Conservation (phyloP, 2,329 filamentous ascomycete species). For the Fusarium xylarioides region DNA sequence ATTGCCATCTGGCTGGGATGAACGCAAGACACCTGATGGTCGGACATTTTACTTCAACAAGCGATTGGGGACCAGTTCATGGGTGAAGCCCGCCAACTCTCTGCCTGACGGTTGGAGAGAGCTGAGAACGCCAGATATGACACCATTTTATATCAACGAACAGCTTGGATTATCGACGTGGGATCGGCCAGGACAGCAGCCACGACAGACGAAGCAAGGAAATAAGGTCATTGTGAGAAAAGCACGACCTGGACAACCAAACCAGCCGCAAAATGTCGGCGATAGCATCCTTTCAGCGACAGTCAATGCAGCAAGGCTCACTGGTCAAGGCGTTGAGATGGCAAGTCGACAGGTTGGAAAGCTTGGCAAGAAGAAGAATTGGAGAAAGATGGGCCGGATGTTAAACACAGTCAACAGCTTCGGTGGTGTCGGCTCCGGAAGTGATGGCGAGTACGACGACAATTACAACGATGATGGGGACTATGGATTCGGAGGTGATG, state of each 20-base stretch:
- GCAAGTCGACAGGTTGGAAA: slow-evolving; percentile 39
- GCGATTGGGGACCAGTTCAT: slow-evolving; percentile 32
- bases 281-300: slow-evolving; percentile 30
- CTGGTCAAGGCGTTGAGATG: slow-evolving; percentile 27
- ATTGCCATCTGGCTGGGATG: slow-evolving; percentile 39
- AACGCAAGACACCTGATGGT: slow-evolving; percentile 38
- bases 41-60: slow-evolving; percentile 39
- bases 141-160: slow-evolving; percentile 42
- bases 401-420: slow-evolving; percentile 13
- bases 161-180: slow-evolving; percentile 37
- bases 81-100: slow-evolving; percentile 36
- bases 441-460: slow-evolving; percentile 15
- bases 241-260: slow-evolving; percentile 10
- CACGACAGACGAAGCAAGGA: slow-evolving; percentile 15
- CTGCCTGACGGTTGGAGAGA: slow-evolving; percentile 41
- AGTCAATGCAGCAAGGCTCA: slow-evolving; percentile 33
- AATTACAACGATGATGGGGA: slow-evolving; percentile 1
- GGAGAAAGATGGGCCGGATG: slow-evolving; percentile 35
- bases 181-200: slow-evolving; percentile 44
- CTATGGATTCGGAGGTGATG: background rate
- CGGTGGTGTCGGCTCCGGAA: background rate
- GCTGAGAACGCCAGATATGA: slow-evolving; percentile 40
- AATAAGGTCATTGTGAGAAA: slow-evolving; percentile 1
- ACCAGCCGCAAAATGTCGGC: background rate
- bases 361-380: slow-evolving; percentile 41